A percentile compares a stretch with the other conserved stretches of the same genome.
Evolutionary conservation across 352 stramenopile genomes (phyloP).

Genomic region (Phytopythium sindhum): DNA sequence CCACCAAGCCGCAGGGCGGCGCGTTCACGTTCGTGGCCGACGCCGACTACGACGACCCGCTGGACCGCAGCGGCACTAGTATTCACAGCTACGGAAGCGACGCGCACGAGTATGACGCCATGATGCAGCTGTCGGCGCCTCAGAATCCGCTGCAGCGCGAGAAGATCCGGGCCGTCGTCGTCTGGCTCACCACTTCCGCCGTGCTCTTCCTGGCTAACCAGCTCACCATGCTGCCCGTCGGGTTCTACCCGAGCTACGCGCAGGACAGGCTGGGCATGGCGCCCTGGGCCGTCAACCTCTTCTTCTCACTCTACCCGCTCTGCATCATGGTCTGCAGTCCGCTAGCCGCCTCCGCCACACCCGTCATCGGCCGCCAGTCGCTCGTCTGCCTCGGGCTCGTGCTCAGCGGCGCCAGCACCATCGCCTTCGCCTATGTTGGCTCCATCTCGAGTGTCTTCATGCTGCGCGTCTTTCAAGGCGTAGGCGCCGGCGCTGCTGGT

Average conservation of each 20-base stretch:
- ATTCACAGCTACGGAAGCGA: slow-evolving; percentile 33
- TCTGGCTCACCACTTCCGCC: slow-evolving; percentile 44
- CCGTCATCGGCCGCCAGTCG: slow-evolving; percentile 48
- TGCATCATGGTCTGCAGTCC: slow-evolving; percentile 76
- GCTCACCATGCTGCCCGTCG: slow-evolving; percentile 69
- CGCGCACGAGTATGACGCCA: slow-evolving; percentile 40
- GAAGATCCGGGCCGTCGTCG: slow-evolving; percentile 34
- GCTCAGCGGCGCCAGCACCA: slow-evolving; percentile 55
- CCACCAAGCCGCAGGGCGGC: background rate
- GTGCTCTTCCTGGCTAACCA: slow-evolving; percentile 74
- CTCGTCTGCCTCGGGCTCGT: slow-evolving; percentile 69
- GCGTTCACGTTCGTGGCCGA: slow-evolving; percentile 5
- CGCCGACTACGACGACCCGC: slow-evolving; percentile 18
- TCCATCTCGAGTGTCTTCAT: slow-evolving; percentile 33
- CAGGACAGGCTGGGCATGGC: slow-evolving; percentile 42
- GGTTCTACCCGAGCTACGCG: slow-evolving; percentile 68
- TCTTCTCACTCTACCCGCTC: slow-evolving; percentile 73
- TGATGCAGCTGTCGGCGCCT: slow-evolving; percentile 60
- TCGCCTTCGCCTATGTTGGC: slow-evolving; percentile 58
- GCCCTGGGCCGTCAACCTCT: slow-evolving; percentile 45
- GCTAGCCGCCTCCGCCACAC: slow-evolving; percentile 40
- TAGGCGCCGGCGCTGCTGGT: slow-evolving; percentile 53
- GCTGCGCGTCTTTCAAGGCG: slow-evolving; percentile 53
- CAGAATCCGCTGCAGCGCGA: slow-evolving; percentile 47
- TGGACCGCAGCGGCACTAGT: slow-evolving; percentile 34